Base-by-base conservation (phyloP, 225 moss, liverwort and hornwort genomes). In the Physcomitrellopsis africana region DNA sequence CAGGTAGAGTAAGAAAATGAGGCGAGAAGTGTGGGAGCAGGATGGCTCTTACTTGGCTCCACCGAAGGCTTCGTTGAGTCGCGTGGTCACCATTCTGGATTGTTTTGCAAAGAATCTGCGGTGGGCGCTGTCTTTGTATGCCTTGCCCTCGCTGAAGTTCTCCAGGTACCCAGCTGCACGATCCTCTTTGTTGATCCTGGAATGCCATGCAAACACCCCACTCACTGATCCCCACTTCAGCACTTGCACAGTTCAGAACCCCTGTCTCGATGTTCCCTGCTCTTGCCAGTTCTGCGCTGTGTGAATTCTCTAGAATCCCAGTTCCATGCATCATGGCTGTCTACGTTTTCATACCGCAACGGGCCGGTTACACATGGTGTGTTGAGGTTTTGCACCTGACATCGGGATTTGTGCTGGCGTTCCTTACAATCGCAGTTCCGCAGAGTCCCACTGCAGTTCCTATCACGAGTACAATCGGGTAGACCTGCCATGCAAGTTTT, bases 101-200 rank as follows among this genome's bases (percentile, higher is more conserved):
- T 83, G 80, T 63, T 51, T 80, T 3, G 76, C 7, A 5, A 83
- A 69, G 65, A 72, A 80, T 8, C 73, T 76, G 49, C 80, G 44
- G 6, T 83, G 83, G 3, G 60, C 45, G 73, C 80, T 83, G 53
- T 85, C 76, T 43, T 82, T 82, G 11, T 85, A 85, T 0, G 76
- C 65, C 72, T 16, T 85, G 23, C 85, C 82, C 0, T 85, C 85
- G 12, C 48, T 76, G 32, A 60, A 82, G 62, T 85, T 85, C 29
- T 85, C 76, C 43, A 85, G 73, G 73, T 65, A 79, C 1, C 85
- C 82, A 55, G 66, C 66, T 7, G 48, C 73, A 15, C 82, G 85
- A 27, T 82, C 82, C 3, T 85, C 85, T 76, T 85, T 85, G 65
- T 82, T 85, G 10, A 85, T 82, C 66, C 82, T 85, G 12, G 14